Base-by-base conservation (phyloP, 768 basidiomycete genomes). In the Amanita thiersii region DNA sequence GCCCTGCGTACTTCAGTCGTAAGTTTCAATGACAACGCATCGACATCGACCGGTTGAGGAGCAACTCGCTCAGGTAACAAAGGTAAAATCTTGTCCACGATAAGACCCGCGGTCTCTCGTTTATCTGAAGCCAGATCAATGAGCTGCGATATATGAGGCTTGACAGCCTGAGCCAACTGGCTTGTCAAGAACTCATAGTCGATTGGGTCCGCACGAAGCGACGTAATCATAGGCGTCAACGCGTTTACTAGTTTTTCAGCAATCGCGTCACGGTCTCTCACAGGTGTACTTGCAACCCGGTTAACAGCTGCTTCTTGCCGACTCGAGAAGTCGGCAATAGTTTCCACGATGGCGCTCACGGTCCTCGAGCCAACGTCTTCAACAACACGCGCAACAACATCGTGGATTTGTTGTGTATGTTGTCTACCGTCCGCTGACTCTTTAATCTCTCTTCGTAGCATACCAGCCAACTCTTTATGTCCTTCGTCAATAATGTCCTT, bases 91-190 rank as follows among this genome's bases (percentile, higher is more conserved):
- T 73, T 66, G 39, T 89, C 75, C 20, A 88, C 75, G 44, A 91
- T 91, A 30, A 91, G 72, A 5, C 73, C 70, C 3, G 88, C 88
- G 3, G 88, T 91, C 60, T 91, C 88, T 25, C 85, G 74, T 57
- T 91, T 91, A 56, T 91, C 88, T 0, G 85, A 87, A 19, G 88
- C 81, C 37, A 91, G 72, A 55, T 91, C 88, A 47, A 91, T 91
- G 45, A 91, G 77, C 50, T 91, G 86, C 1, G 86, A 77, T 18
- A 91, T 88, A 49, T 89, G 83, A 5, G 88, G 88, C 52, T 90
- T 89, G 53, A 91, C 88, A 0, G 88, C 84, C 57, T 91, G 84
- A 17, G 82, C 72, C 11, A 91, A 75, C 51, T 77, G 77, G 33
- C 65, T 68, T 2, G 88, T 91, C 44, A 91, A 64, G 49, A 72